A percentile compares a stretch with the other conserved stretches of the same genome.
Evolutionary conservation across 495 filamentous ascomycete species (phyloP).

Genomic region (Neurospora sp.): DNA sequence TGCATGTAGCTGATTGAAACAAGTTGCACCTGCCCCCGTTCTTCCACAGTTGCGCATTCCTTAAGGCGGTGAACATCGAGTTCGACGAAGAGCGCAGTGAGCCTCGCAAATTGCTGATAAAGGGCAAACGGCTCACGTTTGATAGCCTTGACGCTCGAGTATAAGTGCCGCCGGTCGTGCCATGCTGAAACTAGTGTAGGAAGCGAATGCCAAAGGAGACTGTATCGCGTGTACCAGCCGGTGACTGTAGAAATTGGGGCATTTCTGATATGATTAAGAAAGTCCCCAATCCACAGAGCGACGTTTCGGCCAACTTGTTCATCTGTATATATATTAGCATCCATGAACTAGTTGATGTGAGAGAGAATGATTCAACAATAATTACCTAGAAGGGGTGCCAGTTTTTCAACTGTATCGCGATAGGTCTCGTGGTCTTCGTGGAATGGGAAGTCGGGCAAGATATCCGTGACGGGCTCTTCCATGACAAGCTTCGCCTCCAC

Average conservation of each 20-base stretch:
- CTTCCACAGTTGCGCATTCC: background rate
- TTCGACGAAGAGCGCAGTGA: constrained; percentile 22
- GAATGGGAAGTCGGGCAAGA: constrained; percentile 30
- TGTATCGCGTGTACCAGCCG: constrained; percentile 28
- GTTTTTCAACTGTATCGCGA: constrained; percentile 24
- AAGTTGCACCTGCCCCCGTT: constrained; percentile 6
- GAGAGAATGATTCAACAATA: background rate
- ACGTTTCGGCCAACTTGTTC: constrained; percentile 28
- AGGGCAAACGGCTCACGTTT: constrained; percentile 21
- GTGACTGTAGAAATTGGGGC: constrained; percentile 12
- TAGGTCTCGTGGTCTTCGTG: constrained; percentile 26
- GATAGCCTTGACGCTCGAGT: constrained; percentile 4
- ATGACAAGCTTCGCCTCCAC: background rate
- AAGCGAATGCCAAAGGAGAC: constrained; percentile 24
- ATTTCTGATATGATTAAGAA: constrained; percentile 20
- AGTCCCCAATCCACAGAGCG: constrained; percentile 34
- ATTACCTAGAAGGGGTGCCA: constrained; percentile 5
- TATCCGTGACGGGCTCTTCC: constrained; percentile 16
- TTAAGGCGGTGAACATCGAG: constrained; percentile 14
- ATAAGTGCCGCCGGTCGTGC: background rate
- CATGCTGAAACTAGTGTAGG: constrained; percentile 9
- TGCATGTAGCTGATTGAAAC: constrained; percentile 20
- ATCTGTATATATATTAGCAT: constrained; percentile 25
- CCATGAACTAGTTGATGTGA: background rate
- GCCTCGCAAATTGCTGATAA: constrained; percentile 18